Base-by-base conservation (phyloP, 441 rosid genomes). In the Flueggea neowawraea region DNA sequence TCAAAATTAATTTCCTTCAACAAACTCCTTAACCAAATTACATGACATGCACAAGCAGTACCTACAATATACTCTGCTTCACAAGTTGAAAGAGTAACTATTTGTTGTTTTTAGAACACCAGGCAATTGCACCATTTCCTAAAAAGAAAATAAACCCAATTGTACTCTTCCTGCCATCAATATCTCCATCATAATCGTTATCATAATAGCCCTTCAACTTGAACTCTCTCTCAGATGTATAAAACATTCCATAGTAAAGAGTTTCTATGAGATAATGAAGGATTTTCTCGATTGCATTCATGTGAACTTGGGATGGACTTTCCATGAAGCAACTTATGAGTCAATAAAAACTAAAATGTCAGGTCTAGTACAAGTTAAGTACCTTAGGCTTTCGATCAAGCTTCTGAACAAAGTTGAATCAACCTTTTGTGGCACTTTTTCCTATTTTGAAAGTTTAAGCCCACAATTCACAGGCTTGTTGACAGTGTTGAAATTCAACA, bases 271-370 rank as follows among this genome's bases (percentile, higher is more conserved):
- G 6, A 16, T 62, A 62, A 6, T 54, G 28, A 3, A 63, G 50
- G 7, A 62, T 55, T 55, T 33, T 55, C 32, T 55, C 22, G 32
- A 4, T 33, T 16, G 10, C 41, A 10, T 55, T 32, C 50, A 66
- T 6, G 15, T 63, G 60, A 43, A 39, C 39, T n/a, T n/a, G n/a
- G 0, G 17, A 47, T 6, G 61, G 68, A 55, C 28, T 15, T 33
- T 64, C 61, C 68, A 68, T 61, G 6, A 4, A 68, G 5, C 49
- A n/a, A 54, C 66, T 68, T 6, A 61, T 49, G 9, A 61, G 10
- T 3, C 66, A 66, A 16, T 54, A 61, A 6, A 10, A 17, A 48
- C 10, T 54, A 0, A 43, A 32, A 16, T 60, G 41, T 16, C 55
- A 61, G 49, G 66, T 4, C 66, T 12, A 0, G 50, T 55, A 31